Conservation (phyloP, 768 basidiomycete species). For the Lactifluus subvellereus region DNA sequence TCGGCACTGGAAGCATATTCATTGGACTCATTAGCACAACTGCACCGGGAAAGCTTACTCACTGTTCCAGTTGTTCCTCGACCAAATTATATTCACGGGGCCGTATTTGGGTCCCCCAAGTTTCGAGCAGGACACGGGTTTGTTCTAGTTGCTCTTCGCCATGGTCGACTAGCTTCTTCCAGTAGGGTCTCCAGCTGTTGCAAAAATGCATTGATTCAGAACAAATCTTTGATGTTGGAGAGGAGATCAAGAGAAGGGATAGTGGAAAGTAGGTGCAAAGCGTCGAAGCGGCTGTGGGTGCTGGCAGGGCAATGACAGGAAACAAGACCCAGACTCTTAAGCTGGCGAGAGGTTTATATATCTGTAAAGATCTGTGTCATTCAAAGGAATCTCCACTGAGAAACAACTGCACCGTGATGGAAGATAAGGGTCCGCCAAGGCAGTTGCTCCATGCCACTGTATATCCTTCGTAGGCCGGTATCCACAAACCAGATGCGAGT, state of each 20-base stretch:
- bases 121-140: not conserved
- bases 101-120: not conserved
- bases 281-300: not conserved
- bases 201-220: not conserved
- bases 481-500: too few relatives aligned
- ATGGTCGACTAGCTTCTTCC: not conserved
- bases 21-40: too few relatives aligned
- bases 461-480: too few relatives aligned
- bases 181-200: not conserved
- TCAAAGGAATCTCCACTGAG: too few relatives aligned
- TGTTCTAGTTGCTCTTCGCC: not conserved
- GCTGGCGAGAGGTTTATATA: too few relatives aligned
- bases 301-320: too few relatives aligned
- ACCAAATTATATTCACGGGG: not conserved
- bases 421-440: too few relatives aligned
- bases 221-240: not conserved
- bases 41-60: not conserved
- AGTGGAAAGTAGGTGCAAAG: not conserved
- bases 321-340: too few relatives aligned
- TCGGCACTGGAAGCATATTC: not conserved
- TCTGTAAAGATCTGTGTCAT: too few relatives aligned
- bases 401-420: too few relatives aligned
- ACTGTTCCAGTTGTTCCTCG: not conserved
- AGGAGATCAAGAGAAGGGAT: not conserved
- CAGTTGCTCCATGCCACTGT: too few relatives aligned